These are phyloP conservation scores for Linnemannia elongata DNA, from an alignment of 192 early-diverging fungal genomes.

Conservation along the genomic window DNA sequence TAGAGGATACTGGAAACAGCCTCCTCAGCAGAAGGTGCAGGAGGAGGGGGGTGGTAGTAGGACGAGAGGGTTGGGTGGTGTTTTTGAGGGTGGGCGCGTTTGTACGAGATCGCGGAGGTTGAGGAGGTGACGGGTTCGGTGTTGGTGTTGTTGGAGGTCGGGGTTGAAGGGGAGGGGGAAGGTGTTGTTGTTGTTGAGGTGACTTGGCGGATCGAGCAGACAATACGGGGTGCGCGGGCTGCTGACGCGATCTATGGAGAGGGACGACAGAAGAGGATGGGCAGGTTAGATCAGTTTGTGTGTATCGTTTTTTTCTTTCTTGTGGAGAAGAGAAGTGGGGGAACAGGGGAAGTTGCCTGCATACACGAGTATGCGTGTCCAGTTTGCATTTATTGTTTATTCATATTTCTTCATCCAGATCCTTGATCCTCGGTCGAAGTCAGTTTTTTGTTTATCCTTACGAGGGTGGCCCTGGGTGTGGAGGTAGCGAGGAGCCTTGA, in stretches of 20 bases:
- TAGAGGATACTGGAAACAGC: slow-evolving; percentile 96
- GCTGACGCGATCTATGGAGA: background rate
- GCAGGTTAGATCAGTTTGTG: background rate
- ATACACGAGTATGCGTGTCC: background rate
- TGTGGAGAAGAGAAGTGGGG: background rate
- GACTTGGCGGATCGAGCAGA: background rate
- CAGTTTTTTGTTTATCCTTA: background rate
- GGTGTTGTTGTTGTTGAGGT: background rate
- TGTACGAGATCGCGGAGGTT: slow-evolving; percentile 54
- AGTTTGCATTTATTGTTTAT: background rate
- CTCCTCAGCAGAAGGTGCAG: slow-evolving; percentile 83
- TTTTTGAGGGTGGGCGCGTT: slow-evolving; percentile 50
- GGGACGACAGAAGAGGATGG: background rate
- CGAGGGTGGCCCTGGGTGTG: background rate
- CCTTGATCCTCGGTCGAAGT: too few relatives aligned
- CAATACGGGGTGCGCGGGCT: background rate
- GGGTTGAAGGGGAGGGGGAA: background rate
- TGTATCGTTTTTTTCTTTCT: background rate
- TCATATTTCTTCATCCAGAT: background rate
- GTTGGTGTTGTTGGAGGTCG: background rate
- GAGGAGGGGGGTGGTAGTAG: slow-evolving; percentile 43
- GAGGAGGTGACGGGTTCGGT: slow-evolving; percentile 24
- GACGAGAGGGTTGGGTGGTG: slow-evolving; percentile 34
- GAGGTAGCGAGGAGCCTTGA: slow-evolving; percentile 7
- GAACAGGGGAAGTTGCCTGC: background rate